A percentile compares a stretch with the other conserved stretches of the same genome.
phyloP scores from a whole-genome alignment of 2,329 filamentous ascomycete genomes.

The Stachybotrys chartarum region DNA sequence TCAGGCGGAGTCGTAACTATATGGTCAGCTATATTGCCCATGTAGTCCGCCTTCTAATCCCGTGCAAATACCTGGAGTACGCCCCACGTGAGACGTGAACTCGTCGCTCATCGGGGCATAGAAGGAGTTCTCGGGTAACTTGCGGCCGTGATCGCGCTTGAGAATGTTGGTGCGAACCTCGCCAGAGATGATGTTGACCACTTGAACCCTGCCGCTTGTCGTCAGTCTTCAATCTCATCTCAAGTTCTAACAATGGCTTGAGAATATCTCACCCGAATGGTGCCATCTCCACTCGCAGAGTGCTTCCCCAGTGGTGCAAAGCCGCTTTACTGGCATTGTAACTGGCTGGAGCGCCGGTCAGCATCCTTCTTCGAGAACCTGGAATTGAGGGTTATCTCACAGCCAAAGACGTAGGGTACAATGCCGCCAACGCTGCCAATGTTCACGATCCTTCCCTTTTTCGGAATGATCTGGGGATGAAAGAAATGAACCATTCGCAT shows the following conservation, averaged over 20 bases:
- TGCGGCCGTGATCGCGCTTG: conserved; percentile 4
- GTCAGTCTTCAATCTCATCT: too few species aligned
- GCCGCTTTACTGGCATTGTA: conserved; percentile 11
- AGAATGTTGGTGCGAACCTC: conserved; percentile 5
- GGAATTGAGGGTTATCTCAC: background rate
- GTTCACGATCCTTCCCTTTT: conserved; percentile 14
- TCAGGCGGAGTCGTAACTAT: too few species aligned
- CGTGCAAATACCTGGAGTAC: background rate
- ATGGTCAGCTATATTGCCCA: too few species aligned
- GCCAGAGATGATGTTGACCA: conserved; percentile 6
- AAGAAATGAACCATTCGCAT: conserved; percentile 14
- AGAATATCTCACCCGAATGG: conserved; percentile 9
- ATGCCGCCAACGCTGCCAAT: conserved; percentile 15
- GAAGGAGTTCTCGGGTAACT: background rate
- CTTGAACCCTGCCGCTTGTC: too few species aligned
- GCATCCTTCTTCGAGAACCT: background rate
- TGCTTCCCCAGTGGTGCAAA: conserved; percentile 1
- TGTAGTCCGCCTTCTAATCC: too few species aligned
- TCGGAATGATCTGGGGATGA: conserved; percentile 10
- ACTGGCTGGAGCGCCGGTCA: background rate
- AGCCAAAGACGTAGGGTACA: conserved; percentile 10
- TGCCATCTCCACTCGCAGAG: conserved; percentile 13
- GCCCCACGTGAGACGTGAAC: background rate
- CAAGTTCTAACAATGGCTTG: background rate
- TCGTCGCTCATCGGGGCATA: background rate